Evolutionary conservation across 148 eudicot species (phyloP).

Genomic region (Rhododendron molle): DNA sequence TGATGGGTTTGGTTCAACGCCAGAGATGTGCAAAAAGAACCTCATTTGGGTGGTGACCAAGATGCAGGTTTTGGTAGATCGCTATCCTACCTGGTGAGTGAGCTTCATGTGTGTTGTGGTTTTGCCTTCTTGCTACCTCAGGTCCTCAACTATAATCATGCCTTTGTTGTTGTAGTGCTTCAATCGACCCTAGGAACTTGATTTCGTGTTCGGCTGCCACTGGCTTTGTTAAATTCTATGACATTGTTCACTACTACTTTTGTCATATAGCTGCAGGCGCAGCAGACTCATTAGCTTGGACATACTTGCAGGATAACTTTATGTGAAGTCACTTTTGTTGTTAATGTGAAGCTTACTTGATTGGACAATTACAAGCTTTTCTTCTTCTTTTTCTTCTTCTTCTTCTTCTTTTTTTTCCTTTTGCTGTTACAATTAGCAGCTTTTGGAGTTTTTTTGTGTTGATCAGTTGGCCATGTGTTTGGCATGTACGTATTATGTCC

Average conservation of each 20-base stretch:
- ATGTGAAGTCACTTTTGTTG: not conserved
- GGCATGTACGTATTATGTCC: not conserved
- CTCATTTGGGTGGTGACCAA: constrained; percentile 92
- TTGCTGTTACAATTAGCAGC: not conserved
- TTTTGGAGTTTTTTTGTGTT: not conserved
- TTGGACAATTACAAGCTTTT: too few species aligned
- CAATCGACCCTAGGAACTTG: not conserved
- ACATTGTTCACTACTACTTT: not conserved
- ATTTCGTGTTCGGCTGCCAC: not conserved
- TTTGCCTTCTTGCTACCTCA: not conserved
- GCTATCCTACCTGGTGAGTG: constrained; percentile 92
- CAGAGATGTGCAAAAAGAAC: constrained; percentile 86
- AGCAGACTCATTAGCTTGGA: not conserved
- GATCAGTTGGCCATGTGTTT: not conserved
- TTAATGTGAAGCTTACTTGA: not conserved
- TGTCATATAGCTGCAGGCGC: not conserved
- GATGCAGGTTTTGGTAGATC: constrained; percentile 88
- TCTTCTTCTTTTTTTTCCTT: too few species aligned
- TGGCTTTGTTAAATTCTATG: not conserved
- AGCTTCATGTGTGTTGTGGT: not conserved
- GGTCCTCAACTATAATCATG: too few species aligned
- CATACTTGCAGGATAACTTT: not conserved
- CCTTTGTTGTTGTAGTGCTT: not conserved
- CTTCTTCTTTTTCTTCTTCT: not conserved
- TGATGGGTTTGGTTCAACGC: constrained; percentile 98